These are phyloP conservation scores for Saccharomycopsis amapae DNA, from an alignment of 805 yeast genomes.

Conservation along the genomic window DNA sequence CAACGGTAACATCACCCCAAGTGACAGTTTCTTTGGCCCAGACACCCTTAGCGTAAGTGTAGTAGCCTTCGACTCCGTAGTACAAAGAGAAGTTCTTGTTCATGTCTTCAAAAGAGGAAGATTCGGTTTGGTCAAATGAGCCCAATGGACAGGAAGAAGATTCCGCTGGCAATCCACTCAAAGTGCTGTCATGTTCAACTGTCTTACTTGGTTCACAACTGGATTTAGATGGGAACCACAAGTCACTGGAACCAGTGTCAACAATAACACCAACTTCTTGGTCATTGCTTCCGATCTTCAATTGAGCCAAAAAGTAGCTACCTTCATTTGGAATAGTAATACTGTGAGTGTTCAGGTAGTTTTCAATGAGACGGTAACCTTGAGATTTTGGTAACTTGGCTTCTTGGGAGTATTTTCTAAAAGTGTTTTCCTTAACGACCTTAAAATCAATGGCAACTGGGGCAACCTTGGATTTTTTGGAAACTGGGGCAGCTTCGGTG, in stretches of 20 bases:
- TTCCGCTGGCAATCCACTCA: slow-evolving; percentile 12
- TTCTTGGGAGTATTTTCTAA: neutral
- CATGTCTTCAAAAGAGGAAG: slow-evolving; percentile 3
- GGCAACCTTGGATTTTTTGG: neutral
- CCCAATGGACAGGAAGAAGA: slow-evolving; percentile 16
- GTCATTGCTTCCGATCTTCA: slow-evolving; percentile 26
- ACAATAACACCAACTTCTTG: slow-evolving; percentile 25
- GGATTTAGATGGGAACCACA: slow-evolving; percentile 15
- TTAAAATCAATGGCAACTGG: slow-evolving; percentile 13
- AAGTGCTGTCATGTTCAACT: neutral
- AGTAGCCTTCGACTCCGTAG: slow-evolving; percentile 22
- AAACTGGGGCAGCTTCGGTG: slow-evolving; percentile 11
- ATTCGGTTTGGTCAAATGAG: slow-evolving; percentile 10
- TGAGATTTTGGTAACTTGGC: slow-evolving; percentile 2
- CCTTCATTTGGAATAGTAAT: slow-evolving; percentile 18
- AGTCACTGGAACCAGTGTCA: slow-evolving; percentile 27
- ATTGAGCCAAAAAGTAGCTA: slow-evolving; percentile 7
- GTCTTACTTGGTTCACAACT: slow-evolving; percentile 15
- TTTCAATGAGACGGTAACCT: slow-evolving; percentile 10
- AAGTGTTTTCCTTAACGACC: slow-evolving; percentile 9
- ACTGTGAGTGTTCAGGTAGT: slow-evolving; percentile 3
- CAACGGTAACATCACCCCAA: slow-evolving; percentile 17
- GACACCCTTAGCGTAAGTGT: slow-evolving; percentile 41
- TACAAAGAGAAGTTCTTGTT: slow-evolving; percentile 8
- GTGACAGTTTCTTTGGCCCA: slow-evolving; percentile 28